phyloP scores from a whole-genome alignment of 805 yeast species.

The Wickerhamiella nectarea region DNA sequence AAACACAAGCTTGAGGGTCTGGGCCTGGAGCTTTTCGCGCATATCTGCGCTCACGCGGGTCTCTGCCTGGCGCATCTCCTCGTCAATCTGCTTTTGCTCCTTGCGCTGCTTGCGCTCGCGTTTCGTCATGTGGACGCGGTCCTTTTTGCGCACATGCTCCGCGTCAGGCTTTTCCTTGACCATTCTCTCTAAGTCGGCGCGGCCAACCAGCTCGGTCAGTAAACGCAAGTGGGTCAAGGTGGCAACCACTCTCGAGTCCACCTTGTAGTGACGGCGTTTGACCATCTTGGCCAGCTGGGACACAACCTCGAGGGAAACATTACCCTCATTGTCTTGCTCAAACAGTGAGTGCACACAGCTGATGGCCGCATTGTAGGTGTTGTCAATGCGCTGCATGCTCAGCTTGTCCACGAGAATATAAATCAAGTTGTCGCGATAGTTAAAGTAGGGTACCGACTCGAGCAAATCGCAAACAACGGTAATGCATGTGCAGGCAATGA shows the following conservation, averaged over 20 bases:
- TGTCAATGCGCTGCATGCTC: conserved; percentile 36
- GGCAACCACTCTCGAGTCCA: conserved; percentile 72
- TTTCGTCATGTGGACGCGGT: conserved; percentile 82
- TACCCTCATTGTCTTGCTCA: conserved; percentile 69
- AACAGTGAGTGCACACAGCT: conserved; percentile 56
- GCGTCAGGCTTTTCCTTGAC: conserved; percentile 33
- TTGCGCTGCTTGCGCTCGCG: conserved; percentile 77
- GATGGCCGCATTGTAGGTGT: conserved; percentile 44
- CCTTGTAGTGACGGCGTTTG: conserved; percentile 58
- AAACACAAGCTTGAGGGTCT: conserved; percentile 59
- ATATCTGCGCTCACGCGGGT: conserved; percentile 77
- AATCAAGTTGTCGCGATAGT: conserved; percentile 64
- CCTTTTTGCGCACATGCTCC: conserved; percentile 60
- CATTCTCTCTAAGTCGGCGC: conserved; percentile 30
- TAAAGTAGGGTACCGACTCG: conserved; percentile 59
- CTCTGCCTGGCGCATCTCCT: conserved; percentile 79
- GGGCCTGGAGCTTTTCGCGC: conserved; percentile 73
- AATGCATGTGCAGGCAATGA: conserved; percentile 34
- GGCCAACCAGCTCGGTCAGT: conserved; percentile 27
- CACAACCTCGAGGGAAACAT: conserved; percentile 59
- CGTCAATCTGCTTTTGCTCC: conserved; percentile 75
- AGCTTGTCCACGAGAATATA: conserved; percentile 53
- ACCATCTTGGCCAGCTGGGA: conserved; percentile 56
- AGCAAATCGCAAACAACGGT: conserved; percentile 71
- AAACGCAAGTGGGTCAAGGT: conserved; percentile 48